phyloP scores from a whole-genome alignment of 2,329 filamentous ascomycete genomes.

The Claviceps maximensis region DNA sequence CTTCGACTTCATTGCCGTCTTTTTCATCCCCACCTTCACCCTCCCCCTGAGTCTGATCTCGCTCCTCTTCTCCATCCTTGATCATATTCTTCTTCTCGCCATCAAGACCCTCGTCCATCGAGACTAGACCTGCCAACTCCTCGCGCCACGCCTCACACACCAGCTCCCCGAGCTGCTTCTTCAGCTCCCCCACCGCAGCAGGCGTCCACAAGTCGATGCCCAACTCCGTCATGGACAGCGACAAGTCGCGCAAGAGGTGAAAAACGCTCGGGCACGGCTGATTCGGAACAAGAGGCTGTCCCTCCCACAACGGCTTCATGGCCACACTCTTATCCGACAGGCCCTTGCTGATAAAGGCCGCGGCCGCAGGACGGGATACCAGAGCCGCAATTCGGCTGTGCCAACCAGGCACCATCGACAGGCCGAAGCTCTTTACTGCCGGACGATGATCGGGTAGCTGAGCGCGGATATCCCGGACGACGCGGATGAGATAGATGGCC shows the following conservation, averaged over 20 bases:
- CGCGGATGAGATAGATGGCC: constrained; percentile 55
- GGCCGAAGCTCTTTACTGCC: constrained; percentile 40
- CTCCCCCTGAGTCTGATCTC: background rate
- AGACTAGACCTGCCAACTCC: constrained; percentile 21
- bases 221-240: constrained; percentile 51
- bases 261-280: constrained; percentile 69
- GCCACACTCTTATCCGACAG: constrained; percentile 36
- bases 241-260: constrained; percentile 53
- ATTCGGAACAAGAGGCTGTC: constrained; percentile 56
- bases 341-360: constrained; percentile 29
- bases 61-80: constrained; percentile 3
- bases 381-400: constrained; percentile 46
- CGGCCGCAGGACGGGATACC: constrained; percentile 36
- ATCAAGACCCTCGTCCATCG: constrained; percentile 6
- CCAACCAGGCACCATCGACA: constrained; percentile 47
- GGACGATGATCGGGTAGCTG: constrained; percentile 44
- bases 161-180: constrained; percentile 37
- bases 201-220: constrained; percentile 76
- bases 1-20: background rate
- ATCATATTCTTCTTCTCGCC: constrained; percentile 7
- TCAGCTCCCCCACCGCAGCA: constrained; percentile 49
- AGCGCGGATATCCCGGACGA: constrained; percentile 60
- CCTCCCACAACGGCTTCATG: constrained; percentile 67
- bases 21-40: background rate
- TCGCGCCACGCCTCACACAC: constrained; percentile 37